Percentiles rank a stretch among this genome's conserved stretches.
Conservation (phyloP, 768 basidiomycete species). For the Mycena epipterygia region DNA sequence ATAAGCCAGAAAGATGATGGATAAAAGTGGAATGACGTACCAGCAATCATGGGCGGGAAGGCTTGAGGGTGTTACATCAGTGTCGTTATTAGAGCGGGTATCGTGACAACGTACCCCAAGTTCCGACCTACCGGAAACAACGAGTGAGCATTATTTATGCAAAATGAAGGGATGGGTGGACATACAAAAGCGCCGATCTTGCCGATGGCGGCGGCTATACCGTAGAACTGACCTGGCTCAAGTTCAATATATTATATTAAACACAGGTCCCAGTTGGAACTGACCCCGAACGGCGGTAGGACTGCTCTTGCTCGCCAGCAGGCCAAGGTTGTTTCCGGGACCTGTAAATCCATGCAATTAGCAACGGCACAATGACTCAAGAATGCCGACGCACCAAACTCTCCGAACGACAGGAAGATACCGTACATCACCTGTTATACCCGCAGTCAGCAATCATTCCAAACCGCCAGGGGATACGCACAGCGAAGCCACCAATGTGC, state of each 20-base stretch:
- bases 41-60: conserved; percentile 76
- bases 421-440: conserved; percentile 82
- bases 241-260: too few species aligned
- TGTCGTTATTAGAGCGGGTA: background rate
- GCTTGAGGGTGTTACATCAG: conserved; percentile 50
- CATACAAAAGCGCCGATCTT: conserved; percentile 84
- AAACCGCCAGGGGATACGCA: conserved; percentile 46
- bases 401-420: conserved; percentile 91
- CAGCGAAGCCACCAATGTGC: conserved; percentile 81
- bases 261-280: too few species aligned
- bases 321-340: conserved; percentile 88
- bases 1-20: conserved; percentile 11
- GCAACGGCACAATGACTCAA: background rate
- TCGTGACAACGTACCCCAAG: conserved; percentile 70
- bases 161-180: background rate
- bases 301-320: conserved; percentile 87
- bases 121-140: conserved; percentile 65
- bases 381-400: conserved; percentile 69
- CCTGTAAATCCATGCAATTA: conserved; percentile 51
- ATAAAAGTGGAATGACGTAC: conserved; percentile 46
- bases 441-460: background rate
- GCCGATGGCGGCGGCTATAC: conserved; percentile 86
- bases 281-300: conserved; percentile 91
- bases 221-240: conserved; percentile 93
- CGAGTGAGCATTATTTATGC: background rate